Conservation (phyloP, 73 alveolate species). For the Paramecium pentaurelia region DNA sequence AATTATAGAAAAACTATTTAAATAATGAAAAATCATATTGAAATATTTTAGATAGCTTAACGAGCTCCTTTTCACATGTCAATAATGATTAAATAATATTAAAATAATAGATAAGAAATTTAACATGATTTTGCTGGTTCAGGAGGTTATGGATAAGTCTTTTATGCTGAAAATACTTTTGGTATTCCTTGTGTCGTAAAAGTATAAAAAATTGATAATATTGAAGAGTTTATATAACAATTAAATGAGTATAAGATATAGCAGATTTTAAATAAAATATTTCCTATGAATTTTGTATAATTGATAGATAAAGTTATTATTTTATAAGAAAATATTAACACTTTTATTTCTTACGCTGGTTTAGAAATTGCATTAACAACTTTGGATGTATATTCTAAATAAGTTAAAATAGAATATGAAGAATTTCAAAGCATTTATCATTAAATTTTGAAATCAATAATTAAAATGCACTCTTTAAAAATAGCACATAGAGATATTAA, state of each 20-base stretch:
- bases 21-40: background rate
- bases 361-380: background rate
- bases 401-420: background rate
- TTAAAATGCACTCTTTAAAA: conserved; percentile 66
- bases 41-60: background rate
- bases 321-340: background rate
- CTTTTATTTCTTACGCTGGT: background rate
- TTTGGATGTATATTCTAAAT: background rate
- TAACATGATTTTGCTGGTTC: background rate
- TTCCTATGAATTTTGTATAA: background rate
- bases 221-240: background rate
- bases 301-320: background rate
- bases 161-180: background rate
- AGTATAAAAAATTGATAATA: background rate
- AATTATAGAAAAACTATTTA: background rate
- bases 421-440: background rate
- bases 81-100: background rate
- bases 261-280: background rate
- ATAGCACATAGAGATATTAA: conserved; percentile 83
- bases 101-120: background rate
- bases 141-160: background rate
- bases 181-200: background rate
- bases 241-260: background rate
- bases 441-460: background rate
- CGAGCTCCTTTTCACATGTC: background rate